Conservation (phyloP, 2,329 filamentous ascomycete species). For the Diatrype stigma region DNA sequence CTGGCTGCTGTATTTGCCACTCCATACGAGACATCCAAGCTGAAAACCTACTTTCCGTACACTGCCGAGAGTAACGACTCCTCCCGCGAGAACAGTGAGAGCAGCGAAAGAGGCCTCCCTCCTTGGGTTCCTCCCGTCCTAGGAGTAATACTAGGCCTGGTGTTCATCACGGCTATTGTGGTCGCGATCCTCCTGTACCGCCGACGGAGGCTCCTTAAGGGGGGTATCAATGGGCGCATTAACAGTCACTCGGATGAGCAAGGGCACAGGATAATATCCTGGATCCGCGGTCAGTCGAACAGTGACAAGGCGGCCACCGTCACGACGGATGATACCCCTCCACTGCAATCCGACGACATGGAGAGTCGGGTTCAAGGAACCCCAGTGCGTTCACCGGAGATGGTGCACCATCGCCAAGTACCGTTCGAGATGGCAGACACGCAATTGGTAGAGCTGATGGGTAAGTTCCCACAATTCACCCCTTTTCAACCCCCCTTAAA, state of each 20-base stretch:
- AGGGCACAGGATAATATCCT: slow-evolving; percentile 44
- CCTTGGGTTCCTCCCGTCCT: slow-evolving; percentile 58
- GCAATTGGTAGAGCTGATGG: slow-evolving; percentile 42
- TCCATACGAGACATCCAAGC: slow-evolving; percentile 52
- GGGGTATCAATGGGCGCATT: slow-evolving; percentile 31
- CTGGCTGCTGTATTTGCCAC: slow-evolving; percentile 52
- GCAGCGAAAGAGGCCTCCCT: slow-evolving; percentile 39
- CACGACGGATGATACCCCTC: slow-evolving; percentile 39
- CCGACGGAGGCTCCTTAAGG: slow-evolving; percentile 39
- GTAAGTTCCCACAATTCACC: slow-evolving; percentile 36
- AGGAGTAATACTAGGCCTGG: slow-evolving; percentile 56
- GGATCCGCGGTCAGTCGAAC: slow-evolving; percentile 44
- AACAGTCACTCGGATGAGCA: slow-evolving; percentile 43
- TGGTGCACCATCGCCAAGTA: slow-evolving; percentile 13
- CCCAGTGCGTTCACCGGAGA: slow-evolving; percentile 13
- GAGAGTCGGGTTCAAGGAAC: slow-evolving; percentile 24
- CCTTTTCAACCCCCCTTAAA: not conserved
- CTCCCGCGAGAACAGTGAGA: slow-evolving; percentile 19
- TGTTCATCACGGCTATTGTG: slow-evolving; percentile 48
- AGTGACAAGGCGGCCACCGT: slow-evolving; percentile 41
- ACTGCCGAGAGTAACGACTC: slow-evolving; percentile 27
- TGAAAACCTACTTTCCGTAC: slow-evolving; percentile 61
- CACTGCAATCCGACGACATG: slow-evolving; percentile 32
- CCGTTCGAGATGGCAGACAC: slow-evolving; percentile 28
- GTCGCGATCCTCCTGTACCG: slow-evolving; percentile 51